phyloP scores from a whole-genome alignment of 2,329 filamentous ascomycete species.

The Fusarium paranaense region DNA sequence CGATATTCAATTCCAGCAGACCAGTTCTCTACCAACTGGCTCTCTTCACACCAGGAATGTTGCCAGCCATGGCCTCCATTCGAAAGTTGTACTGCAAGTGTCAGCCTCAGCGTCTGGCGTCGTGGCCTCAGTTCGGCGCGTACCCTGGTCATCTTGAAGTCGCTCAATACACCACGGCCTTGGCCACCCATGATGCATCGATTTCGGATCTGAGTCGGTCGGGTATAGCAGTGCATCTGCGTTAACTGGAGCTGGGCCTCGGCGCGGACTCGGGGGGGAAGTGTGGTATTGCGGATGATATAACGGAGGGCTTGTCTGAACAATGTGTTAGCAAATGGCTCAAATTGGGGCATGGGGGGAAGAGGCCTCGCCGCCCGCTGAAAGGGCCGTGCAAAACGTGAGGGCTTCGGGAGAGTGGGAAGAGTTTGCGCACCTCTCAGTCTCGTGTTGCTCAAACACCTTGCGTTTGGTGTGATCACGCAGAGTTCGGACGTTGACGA shows the following conservation, averaged over 20 bases:
- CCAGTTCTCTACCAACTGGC: slow-evolving; percentile 84
- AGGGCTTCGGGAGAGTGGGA: neutral
- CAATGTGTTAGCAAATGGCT: slow-evolving; percentile 5
- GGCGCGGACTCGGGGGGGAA: slow-evolving; percentile 83
- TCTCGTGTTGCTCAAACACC: slow-evolving; percentile 87
- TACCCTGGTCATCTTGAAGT: slow-evolving; percentile 93
- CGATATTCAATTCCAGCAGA: neutral
- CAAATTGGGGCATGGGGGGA: neutral
- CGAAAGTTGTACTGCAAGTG: slow-evolving; percentile 87
- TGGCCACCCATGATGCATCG: slow-evolving; percentile 93
- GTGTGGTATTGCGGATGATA: slow-evolving; percentile 91
- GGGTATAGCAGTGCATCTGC: slow-evolving; percentile 96
- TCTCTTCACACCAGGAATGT: slow-evolving; percentile 92
- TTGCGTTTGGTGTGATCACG: slow-evolving; percentile 98
- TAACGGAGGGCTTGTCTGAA: slow-evolving; percentile 92
- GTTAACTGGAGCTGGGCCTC: slow-evolving; percentile 93
- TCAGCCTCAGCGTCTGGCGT: slow-evolving; percentile 38
- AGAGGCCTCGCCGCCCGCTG: neutral
- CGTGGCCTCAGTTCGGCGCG: slow-evolving; percentile 51
- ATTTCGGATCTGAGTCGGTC: slow-evolving; percentile 93
- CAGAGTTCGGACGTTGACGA: slow-evolving; percentile 86
- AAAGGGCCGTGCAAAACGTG: neutral
- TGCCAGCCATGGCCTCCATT: slow-evolving; percentile 85
- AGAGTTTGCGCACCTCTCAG: slow-evolving; percentile 76
- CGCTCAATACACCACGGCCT: slow-evolving; percentile 87